Evolutionary conservation across 306 rosid species (phyloP).

Genomic region (Carpinus fangiana): DNA sequence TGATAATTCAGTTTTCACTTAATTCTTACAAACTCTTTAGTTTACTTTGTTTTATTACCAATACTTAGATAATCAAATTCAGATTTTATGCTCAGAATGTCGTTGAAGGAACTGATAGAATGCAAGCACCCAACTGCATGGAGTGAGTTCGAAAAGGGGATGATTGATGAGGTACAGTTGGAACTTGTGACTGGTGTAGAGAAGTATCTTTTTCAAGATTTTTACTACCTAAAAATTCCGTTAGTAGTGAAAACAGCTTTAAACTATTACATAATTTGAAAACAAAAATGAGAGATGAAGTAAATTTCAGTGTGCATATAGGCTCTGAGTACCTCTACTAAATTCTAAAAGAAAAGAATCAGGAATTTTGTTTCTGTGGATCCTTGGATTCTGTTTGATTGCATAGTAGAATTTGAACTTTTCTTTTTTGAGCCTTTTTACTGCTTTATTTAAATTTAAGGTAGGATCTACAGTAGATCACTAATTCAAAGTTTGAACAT

Average conservation of each 20-base stretch:
- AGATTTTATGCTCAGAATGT: constrained; percentile 57
- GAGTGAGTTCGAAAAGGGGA: constrained; percentile 85
- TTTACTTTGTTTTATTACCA: neutral
- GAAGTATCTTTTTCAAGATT: neutral
- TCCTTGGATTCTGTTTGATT: neutral
- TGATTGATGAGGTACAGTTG: constrained; percentile 78
- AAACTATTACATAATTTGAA: neutral
- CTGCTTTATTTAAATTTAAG: neutral
- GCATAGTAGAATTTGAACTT: neutral
- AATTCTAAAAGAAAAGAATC: neutral
- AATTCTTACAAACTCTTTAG: neutral
- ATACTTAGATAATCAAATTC: constrained; percentile 9
- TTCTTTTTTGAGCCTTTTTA: neutral
- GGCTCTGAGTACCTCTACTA: neutral
- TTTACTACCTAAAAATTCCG: no score
- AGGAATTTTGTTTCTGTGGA: neutral
- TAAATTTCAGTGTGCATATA: neutral
- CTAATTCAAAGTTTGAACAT: neutral
- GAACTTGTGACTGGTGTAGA: constrained; percentile 5
- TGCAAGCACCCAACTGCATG: constrained; percentile 83
- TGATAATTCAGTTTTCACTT: neutral
- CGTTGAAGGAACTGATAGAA: constrained; percentile 71
- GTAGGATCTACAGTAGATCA: neutral
- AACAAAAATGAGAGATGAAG: neutral
- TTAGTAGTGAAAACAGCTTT: neutral